phyloP scores from a whole-genome alignment of 1,284 basidiomycete species.

The Inonotus obliquus region DNA sequence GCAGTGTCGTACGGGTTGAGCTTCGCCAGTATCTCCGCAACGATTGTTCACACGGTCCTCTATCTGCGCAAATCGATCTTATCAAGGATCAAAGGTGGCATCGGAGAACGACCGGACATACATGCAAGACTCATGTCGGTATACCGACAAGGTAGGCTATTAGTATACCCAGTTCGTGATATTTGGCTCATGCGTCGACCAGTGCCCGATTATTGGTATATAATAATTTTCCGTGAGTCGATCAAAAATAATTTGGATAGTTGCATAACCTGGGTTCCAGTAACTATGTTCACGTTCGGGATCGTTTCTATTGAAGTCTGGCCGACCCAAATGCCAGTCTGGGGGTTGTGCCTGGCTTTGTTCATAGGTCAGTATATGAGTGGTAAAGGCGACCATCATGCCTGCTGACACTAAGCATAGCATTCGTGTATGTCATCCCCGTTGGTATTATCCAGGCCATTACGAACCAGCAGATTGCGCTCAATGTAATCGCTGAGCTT shows the following conservation, averaged over 20 bases:
- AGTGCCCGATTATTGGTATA: conserved; percentile 74
- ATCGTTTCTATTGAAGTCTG: conserved; percentile 47
- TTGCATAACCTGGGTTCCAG: neutral
- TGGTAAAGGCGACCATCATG: neutral
- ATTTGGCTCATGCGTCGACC: neutral
- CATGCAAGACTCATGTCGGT: conserved; percentile 79
- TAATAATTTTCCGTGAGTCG: conserved; percentile 41
- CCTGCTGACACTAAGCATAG: conserved; percentile 26
- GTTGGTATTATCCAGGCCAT: conserved; percentile 67
- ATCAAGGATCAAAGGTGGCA: conserved; percentile 55
- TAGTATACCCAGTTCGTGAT: neutral
- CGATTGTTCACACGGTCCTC: conserved; percentile 75
- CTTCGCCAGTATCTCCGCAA: conserved; percentile 55
- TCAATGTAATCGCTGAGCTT: conserved; percentile 56
- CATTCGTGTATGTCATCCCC: conserved; percentile 57
- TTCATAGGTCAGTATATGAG: conserved; percentile 32
- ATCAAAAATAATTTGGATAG: neutral
- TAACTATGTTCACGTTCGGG: conserved; percentile 43
- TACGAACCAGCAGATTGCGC: conserved; percentile 57
- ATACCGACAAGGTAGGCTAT: conserved; percentile 47
- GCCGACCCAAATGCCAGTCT: conserved; percentile 39
- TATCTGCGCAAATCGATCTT: conserved; percentile 80
- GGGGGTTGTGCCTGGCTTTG: conserved; percentile 46
- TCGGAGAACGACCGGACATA: conserved; percentile 79
- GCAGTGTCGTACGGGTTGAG: conserved; percentile 61